Conservation (phyloP, 2,329 filamentous ascomycete genomes). For the Colletotrichum filicis region DNA sequence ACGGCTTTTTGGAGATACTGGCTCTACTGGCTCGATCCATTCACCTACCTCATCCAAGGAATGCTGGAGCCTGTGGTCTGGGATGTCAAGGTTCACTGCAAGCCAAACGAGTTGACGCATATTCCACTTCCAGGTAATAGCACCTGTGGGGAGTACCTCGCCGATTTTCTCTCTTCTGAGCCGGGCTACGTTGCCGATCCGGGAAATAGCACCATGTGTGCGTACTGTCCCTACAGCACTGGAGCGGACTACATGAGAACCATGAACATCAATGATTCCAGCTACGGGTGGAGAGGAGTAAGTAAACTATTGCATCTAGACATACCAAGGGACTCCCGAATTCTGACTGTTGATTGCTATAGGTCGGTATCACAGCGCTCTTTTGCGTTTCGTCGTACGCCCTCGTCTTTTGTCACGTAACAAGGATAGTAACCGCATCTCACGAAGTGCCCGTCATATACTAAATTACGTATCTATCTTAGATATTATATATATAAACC, state of each 20-base stretch:
- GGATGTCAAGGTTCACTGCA: slow-evolving; percentile 50
- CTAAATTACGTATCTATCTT: too few relatives aligned
- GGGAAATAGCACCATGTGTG: slow-evolving; percentile 10
- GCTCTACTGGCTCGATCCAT: slow-evolving; percentile 56
- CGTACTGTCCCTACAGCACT: slow-evolving; percentile 35
- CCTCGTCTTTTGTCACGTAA: slow-evolving; percentile 55
- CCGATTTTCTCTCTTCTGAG: background rate
- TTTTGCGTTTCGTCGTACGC: slow-evolving; percentile 53
- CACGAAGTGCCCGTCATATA: too few relatives aligned
- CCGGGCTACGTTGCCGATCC: slow-evolving; percentile 4
- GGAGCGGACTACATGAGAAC: slow-evolving; percentile 36
- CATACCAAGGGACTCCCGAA: background rate
- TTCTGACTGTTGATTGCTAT: background rate
- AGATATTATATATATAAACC: too few relatives aligned
- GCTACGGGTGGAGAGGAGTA: slow-evolving; percentile 37
- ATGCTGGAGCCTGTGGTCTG: slow-evolving; percentile 49
- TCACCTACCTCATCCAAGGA: slow-evolving; percentile 53
- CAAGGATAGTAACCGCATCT: too few relatives aligned
- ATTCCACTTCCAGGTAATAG: background rate
- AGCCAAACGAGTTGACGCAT: slow-evolving; percentile 42
- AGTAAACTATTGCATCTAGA: background rate
- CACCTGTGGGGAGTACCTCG: slow-evolving; percentile 11
- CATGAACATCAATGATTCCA: slow-evolving; percentile 36
- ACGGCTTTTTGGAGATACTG: slow-evolving; percentile 42
- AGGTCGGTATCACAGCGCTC: slow-evolving; percentile 50